phyloP scores from a whole-genome alignment of 169 alveolate genomes.

The Theileria luwenshuni region DNA sequence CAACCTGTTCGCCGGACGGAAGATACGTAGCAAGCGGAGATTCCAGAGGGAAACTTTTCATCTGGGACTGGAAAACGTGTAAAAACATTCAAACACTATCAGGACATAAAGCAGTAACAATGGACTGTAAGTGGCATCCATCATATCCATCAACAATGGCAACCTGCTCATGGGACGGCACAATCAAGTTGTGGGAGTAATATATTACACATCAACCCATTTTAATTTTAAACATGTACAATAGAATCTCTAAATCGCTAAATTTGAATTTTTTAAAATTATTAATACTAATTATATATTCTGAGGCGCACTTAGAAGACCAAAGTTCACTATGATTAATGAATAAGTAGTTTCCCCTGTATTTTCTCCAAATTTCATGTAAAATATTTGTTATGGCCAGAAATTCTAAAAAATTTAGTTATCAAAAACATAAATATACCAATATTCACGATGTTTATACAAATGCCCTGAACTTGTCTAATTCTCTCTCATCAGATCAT shows the following conservation, averaged over 20 bases:
- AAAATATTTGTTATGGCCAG: background rate
- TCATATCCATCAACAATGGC: conserved; percentile 90
- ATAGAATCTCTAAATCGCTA: no score
- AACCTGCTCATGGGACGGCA: conserved; percentile 97
- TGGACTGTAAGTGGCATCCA: conserved; percentile 97
- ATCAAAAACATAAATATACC: background rate
- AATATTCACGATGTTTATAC: conserved; percentile 67
- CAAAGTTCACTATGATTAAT: no score
- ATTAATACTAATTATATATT: no score
- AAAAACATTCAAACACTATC: conserved; percentile 87
- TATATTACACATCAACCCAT: no score
- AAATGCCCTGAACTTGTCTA: conserved; percentile 45
- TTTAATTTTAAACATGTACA: no score
- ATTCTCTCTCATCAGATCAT: background rate
- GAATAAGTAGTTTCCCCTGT: no score
- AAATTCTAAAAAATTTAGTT: background rate
- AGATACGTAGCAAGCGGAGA: conserved; percentile 94
- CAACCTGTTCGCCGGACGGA: conserved; percentile 94
- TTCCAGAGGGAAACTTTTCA: conserved; percentile 92
- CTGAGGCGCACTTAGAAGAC: no score
- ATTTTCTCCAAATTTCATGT: conserved; percentile 1
- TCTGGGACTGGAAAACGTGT: conserved; percentile 96
- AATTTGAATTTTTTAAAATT: no score
- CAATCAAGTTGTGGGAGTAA: conserved; percentile 95
- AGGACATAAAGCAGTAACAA: conserved; percentile 93